Percentiles rank a stretch among this genome's conserved stretches.
These are phyloP conservation scores for Gamsiella multidivaricata DNA, from an alignment of 192 early-diverging fungal species.

Conservation along the genomic window DNA sequence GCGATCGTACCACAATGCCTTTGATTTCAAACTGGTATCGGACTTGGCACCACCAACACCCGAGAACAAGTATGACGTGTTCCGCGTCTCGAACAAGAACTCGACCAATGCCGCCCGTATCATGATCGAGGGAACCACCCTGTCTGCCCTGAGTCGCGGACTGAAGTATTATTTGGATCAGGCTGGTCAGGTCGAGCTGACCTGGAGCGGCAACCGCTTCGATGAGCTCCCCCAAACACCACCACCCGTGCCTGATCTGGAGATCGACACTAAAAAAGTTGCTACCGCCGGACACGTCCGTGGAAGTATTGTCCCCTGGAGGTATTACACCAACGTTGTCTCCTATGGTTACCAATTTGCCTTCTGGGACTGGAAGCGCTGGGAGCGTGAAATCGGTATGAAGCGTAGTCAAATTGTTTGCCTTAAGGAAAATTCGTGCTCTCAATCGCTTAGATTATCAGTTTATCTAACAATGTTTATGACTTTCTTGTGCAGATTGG, in stretches of 20 bases:
- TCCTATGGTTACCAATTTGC: slow-evolving; percentile 39
- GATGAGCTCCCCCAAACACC: slow-evolving; percentile 28
- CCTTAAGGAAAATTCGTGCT: too few relatives aligned
- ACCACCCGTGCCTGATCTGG: slow-evolving; percentile 30
- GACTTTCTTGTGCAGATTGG: slow-evolving; percentile 17
- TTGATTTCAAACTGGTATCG: slow-evolving; percentile 39
- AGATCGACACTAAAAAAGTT: slow-evolving; percentile 22
- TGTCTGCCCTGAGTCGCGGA: slow-evolving; percentile 32
- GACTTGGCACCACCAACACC: slow-evolving; percentile 14
- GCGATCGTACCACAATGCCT: slow-evolving; percentile 29
- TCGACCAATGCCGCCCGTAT: neutral
- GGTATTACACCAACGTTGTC: slow-evolving; percentile 51
- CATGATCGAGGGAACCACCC: slow-evolving; percentile 40
- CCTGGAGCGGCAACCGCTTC: slow-evolving; percentile 43
- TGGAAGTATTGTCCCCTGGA: slow-evolving; percentile 45
- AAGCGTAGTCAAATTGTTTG: neutral
- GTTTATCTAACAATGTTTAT: neutral
- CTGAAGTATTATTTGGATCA: slow-evolving; percentile 50
- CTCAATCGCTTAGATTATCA: neutral
- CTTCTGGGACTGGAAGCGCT: slow-evolving; percentile 49
- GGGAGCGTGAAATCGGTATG: slow-evolving; percentile 47
- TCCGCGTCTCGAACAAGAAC: slow-evolving; percentile 40
- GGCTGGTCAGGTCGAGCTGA: slow-evolving; percentile 34
- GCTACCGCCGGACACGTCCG: slow-evolving; percentile 38
- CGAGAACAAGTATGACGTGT: slow-evolving; percentile 47